Percentiles rank a stretch among this genome's conserved stretches.
These are phyloP conservation scores for Papiliotrema laurentii DNA, from an alignment of 1,284 basidiomycete species.

Conservation along the genomic window DNA sequence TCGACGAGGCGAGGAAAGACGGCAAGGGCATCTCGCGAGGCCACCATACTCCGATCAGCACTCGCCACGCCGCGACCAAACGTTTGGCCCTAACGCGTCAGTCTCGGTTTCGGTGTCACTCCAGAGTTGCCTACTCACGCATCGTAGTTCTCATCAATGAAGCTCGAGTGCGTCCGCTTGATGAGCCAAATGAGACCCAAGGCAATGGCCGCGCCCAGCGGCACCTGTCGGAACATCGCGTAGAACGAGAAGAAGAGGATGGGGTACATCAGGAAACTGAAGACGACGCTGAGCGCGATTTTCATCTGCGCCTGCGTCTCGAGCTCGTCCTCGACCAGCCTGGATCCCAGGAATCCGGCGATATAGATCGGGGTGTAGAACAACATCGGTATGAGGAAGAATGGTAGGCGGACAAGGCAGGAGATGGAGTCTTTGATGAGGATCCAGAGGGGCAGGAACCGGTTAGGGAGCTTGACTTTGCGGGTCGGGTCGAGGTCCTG, in stretches of 20 bases:
- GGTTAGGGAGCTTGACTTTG: conserved; percentile 68
- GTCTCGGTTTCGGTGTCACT: not conserved
- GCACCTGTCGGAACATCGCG: conserved; percentile 68
- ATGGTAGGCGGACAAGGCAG: conserved; percentile 67
- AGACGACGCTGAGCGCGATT: conserved; percentile 72
- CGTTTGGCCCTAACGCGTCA: conserved; percentile 55
- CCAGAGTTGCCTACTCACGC: conserved; percentile 55
- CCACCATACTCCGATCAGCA: conserved; percentile 83
- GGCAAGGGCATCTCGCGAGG: conserved; percentile 76
- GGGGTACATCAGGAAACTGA: conserved; percentile 73
- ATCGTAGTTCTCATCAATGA: conserved; percentile 64
- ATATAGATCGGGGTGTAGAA: conserved; percentile 78
- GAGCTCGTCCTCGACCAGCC: conserved; percentile 69
- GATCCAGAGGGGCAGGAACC: conserved; percentile 70
- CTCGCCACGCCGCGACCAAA: conserved; percentile 79
- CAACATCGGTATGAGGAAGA: conserved; percentile 78
- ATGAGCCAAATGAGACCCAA: conserved; percentile 63
- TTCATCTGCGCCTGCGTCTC: conserved; percentile 92
- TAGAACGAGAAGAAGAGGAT: conserved; percentile 73
- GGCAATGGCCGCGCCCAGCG: conserved; percentile 52
- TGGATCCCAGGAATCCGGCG: conserved; percentile 68
- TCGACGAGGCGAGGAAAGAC: conserved; percentile 54
- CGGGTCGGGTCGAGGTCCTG: conserved; percentile 70
- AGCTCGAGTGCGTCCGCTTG: conserved; percentile 63
- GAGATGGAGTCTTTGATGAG: conserved; percentile 71